Evolutionary conservation across 1,284 basidiomycete genomes (phyloP).

Genomic region (Heliocybe sulcata): DNA sequence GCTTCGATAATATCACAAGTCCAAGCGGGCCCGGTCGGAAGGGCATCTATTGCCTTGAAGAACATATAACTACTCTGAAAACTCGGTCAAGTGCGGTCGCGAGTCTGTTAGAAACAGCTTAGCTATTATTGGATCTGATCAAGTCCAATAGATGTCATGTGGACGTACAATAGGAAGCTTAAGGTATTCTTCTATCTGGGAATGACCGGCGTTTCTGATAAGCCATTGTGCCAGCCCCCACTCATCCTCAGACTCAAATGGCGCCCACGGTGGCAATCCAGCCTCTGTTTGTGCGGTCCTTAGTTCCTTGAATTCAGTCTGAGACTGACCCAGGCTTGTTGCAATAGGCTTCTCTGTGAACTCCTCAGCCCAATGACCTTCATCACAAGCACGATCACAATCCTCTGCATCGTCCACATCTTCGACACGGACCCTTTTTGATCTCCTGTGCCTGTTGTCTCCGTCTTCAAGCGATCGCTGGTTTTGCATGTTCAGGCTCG

Average conservation of each 20-base stretch:
- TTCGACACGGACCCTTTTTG: background rate
- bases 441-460: too few relatives aligned
- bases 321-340: background rate
- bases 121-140: background rate
- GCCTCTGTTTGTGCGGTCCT: background rate
- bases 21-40: conserved; percentile 19
- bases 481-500: too few relatives aligned
- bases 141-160: background rate
- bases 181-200: conserved; percentile 21
- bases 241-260: conserved; percentile 18
- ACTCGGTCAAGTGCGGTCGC: conserved; percentile 9
- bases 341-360: background rate
- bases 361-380: background rate
- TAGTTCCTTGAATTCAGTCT: background rate
- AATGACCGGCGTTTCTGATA: conserved; percentile 18
- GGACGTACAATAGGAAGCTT: conserved; percentile 23
- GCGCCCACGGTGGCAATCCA: conserved; percentile 10
- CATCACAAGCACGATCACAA: too few relatives aligned
- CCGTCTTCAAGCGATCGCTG: too few relatives aligned
- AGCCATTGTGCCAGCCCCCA: conserved; percentile 25
- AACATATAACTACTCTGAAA: conserved; percentile 18
- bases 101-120: conserved; percentile 8
- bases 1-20: conserved; percentile 16
- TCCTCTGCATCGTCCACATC: background rate
- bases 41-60: conserved; percentile 20